These are phyloP conservation scores for Exophiala spinifera DNA, from an alignment of 2,329 filamentous ascomycete species.

Conservation along the genomic window DNA sequence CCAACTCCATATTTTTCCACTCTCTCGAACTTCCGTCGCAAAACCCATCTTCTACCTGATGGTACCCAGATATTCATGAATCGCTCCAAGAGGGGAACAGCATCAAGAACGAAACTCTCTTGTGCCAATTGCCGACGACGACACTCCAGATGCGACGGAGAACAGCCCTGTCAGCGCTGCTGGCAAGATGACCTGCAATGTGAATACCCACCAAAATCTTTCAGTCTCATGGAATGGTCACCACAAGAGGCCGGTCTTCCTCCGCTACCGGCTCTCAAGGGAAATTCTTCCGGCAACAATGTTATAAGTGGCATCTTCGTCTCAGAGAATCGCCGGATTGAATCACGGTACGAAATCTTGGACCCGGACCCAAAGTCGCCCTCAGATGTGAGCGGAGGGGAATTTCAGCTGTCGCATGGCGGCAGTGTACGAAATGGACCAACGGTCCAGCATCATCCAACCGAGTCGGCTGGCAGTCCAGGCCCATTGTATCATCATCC, in stretches of 20 bases:
- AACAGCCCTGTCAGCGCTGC: constrained; percentile 5
- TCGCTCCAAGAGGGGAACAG: constrained; percentile 4
- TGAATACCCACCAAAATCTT: background rate
- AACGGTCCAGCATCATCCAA: background rate
- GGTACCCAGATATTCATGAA: background rate
- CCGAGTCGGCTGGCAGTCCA: background rate
- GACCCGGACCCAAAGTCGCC: background rate
- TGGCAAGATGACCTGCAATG: constrained; percentile 6
- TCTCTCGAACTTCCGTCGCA: background rate
- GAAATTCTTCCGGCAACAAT: background rate
- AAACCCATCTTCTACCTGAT: too few relatives aligned
- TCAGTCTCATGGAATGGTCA: background rate
- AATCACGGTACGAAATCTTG: constrained; percentile 4
- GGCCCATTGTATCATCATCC: background rate
- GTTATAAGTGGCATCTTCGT: background rate
- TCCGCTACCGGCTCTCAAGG: background rate
- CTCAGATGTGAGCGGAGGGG: background rate
- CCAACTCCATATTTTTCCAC: background rate
- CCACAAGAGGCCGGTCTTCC: constrained; percentile 1
- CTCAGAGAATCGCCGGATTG: constrained; percentile 1
- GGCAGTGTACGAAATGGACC: background rate
- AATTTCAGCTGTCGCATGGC: background rate
- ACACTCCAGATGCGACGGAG: constrained; percentile 2
- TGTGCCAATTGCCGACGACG: constrained; percentile 1
- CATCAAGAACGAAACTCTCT: constrained; percentile 1